Evolutionary conservation across 73 alveolate species (phyloP), one percentile per base, ranked within the genome.

Genomic region (Paramecium octaurelia): DNA sequence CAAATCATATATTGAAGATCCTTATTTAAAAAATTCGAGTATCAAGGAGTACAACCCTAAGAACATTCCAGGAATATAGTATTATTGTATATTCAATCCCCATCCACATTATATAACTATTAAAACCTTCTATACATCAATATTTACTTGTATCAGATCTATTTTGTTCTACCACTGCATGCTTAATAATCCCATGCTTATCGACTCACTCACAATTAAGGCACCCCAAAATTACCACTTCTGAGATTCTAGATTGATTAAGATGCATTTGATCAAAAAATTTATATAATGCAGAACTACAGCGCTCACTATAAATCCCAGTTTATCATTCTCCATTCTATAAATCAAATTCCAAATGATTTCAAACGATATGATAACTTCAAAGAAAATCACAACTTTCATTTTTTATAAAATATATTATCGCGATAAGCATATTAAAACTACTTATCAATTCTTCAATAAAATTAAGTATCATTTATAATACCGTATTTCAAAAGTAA

Each of bases 101-200:
- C 84, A 64, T 27, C 84, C 84, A 34, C 84, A 64, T 34, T 64
- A 64, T 23, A 64, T 64, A 27, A 64, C 84, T 64, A 64, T 64
- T 27, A 64, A 34, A 24, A 64, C 84, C 84, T 64, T 31, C 46
- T 64, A 27, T 31, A 64, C 42, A 27, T 31, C 42, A 64, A 31
- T 64, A 31, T 31, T 21, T 64, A 64, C 84, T 64, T 64, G 29
- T 24, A 34, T 34, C 21, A 64, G 46, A 64, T 64, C 46, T 7
- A 64, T 31, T 64, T 27, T 34, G 27, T 64, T 27, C 84, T 64
- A 31, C 84, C 84, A 64, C 27, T 12, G 7, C 29, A 64, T 64
- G 23, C 46, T 34, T 31, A 64, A 64, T 64, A 64, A 64, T 64
- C 84, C 84, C 24, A 64, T 12, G 24, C 84, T 64, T 12, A 64